Evolutionary conservation across 1,139 yeast genomes (phyloP), one percentile per base, ranked within the genome.

Genomic region (Torulaspora pretoriensis): DNA sequence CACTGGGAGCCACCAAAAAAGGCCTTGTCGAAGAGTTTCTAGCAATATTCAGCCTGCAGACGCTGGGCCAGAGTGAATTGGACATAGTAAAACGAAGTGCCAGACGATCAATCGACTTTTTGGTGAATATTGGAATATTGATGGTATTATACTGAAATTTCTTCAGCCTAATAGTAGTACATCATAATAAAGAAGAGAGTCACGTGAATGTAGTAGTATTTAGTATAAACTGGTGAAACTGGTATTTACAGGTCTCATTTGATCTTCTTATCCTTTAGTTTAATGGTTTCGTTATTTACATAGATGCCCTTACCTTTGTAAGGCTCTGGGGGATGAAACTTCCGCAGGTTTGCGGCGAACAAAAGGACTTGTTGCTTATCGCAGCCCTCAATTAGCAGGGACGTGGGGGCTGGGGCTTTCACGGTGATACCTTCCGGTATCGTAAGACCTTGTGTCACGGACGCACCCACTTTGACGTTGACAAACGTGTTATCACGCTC

Each of bases 301-400:
- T 84, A 94, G 45, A 94, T 85, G 61, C 99, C 99, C 68, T 94
- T 94, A 63, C 98, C 98, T 70, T 94, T 94, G 68, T 94, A 94
- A 32, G 97, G 97, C 69, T 94, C 99, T 32, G 99, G 99, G 51
- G 95, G 95, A 67, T 88, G 86, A 72, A 79, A 80, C 57, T 79
- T 80, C 66, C 98, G 81, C 55, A 94, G 76, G 47, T 80, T 78
- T 16, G 96, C 96, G 14, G 98, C 98, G 67, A 88, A 86, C 49
- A 83, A 75, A 60, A 81, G 84, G 33, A 94, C 92, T 61, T 83
- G 83, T 66, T 90, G 96, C 67, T 87, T 86, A 68, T 92, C 83
- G 39, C 81, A 70, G 26, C 98, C 98, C 65, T 88, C 95, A 32
- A 94, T 72, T 48, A 92, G 73, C 46, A 94, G 69, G 55, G 96